phyloP scores from a whole-genome alignment of 2,329 filamentous ascomycete species.

The Fusarium chlamydosporum region DNA sequence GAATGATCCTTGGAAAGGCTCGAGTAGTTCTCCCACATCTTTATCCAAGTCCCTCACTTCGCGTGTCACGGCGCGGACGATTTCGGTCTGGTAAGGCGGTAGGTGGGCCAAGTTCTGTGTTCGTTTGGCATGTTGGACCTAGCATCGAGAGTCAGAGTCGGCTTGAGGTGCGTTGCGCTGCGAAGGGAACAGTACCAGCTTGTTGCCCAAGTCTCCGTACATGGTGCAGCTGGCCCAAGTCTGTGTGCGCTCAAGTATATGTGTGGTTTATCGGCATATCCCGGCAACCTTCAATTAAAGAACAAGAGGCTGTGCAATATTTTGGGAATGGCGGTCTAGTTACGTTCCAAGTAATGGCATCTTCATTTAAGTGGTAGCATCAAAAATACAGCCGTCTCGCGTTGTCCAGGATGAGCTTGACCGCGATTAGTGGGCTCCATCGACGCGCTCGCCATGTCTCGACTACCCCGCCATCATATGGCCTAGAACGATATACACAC shows the following conservation, averaged over 20 bases:
- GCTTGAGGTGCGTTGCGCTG: not conserved
- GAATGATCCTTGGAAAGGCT: constrained; percentile 87
- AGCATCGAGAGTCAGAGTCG: constrained; percentile 27
- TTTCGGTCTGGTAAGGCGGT: constrained; percentile 91
- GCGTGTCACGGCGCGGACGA: constrained; percentile 87
- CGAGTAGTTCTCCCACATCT: constrained; percentile 83
- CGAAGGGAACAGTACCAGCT: constrained; percentile 70
- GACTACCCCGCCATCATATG: constrained; percentile 50
- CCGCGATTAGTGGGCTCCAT: constrained; percentile 34
- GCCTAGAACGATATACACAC: constrained; percentile 44
- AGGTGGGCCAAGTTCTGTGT: constrained; percentile 88
- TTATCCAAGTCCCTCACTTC: constrained; percentile 95
- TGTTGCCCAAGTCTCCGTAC: constrained; percentile 91
- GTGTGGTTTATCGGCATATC: constrained; percentile 6
- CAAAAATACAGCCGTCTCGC: constrained; percentile 32
- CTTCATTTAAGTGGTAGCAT: constrained; percentile 11
- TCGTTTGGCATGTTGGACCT: constrained; percentile 97
- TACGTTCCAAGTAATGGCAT: constrained; percentile 26
- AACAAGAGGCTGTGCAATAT: not conserved
- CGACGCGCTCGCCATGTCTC: constrained; percentile 28
- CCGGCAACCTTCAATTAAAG: not conserved
- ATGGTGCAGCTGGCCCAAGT: constrained; percentile 62
- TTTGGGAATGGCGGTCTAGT: not conserved
- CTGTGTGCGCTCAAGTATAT: constrained; percentile 9
- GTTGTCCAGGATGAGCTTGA: constrained; percentile 23